Evolutionary conservation across 257 asterid species (phyloP).

Genomic region (Solanum ossicruentum): DNA sequence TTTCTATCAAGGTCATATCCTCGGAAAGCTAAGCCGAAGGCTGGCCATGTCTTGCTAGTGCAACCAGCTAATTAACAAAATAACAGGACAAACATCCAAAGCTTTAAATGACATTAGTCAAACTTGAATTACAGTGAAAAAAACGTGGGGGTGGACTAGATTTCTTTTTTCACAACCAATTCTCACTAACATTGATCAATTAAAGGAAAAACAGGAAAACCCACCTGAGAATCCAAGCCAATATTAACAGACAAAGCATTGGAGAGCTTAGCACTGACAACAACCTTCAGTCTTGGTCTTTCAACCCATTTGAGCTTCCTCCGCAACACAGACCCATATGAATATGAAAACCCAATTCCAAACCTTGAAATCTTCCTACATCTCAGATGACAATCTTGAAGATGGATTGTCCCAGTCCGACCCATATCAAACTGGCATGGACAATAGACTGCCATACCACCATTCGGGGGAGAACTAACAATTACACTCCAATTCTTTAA

Average conservation of each 20-base stretch:
- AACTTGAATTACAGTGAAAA: not conserved
- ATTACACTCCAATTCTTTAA: not conserved
- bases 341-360: slow-evolving; percentile 8
- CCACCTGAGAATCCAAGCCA: slow-evolving; percentile 80
- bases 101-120: not conserved
- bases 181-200: not conserved
- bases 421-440: slow-evolving; percentile 36
- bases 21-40: not conserved
- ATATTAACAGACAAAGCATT: slow-evolving; percentile 45
- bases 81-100: not conserved
- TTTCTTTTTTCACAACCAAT: not conserved
- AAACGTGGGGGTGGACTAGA: not conserved
- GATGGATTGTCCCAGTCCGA: slow-evolving; percentile 24
- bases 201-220: not conserved
- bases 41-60: not conserved
- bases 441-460: slow-evolving; percentile 40
- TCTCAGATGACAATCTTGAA: slow-evolving; percentile 27
- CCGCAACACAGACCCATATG: slow-evolving; percentile 14
- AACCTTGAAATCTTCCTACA: slow-evolving; percentile 20
- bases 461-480: not conserved
- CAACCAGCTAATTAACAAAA: not conserved
- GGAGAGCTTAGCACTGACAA: slow-evolving; percentile 51
- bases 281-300: slow-evolving; percentile 37
- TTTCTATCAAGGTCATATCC: not conserved
- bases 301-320: slow-evolving; percentile 22